Conservation (phyloP, 176 grass and related monocot species). For the Pontederia paniculata region DNA sequence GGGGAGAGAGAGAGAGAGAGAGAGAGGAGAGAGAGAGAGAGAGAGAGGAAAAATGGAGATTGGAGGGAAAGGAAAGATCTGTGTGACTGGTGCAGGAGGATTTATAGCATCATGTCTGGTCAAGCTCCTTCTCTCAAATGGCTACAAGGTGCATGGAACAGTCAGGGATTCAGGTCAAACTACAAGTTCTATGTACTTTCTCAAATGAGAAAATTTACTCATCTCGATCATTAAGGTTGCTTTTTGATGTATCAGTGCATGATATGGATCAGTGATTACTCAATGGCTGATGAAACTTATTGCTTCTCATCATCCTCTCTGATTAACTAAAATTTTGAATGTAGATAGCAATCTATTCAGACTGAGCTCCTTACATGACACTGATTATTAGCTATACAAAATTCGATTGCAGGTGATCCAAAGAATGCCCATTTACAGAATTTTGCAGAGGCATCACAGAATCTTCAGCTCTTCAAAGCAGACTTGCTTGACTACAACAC, state of each 20-base stretch:
- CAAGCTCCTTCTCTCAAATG: constrained; percentile 20
- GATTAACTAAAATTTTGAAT: too few species aligned
- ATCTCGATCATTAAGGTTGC: neutral
- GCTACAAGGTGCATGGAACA: constrained; percentile 45
- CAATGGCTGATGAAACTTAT: neutral
- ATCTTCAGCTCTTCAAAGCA: constrained; percentile 49
- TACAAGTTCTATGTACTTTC: neutral
- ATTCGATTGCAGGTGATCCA: neutral
- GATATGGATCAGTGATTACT: neutral
- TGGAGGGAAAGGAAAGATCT: too few species aligned
- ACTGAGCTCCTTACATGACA: too few species aligned
- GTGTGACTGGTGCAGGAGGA: too few species aligned
- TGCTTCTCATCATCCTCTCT: neutral
- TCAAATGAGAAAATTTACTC: neutral
- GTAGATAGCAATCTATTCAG: too few species aligned
- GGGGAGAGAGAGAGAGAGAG: too few species aligned
- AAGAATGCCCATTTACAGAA: constrained; percentile 36
- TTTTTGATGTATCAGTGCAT: neutral
- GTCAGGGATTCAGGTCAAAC: constrained; percentile 42
- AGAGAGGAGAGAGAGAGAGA: too few species aligned
- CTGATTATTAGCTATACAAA: too few species aligned
- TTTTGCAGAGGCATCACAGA: constrained; percentile 34
- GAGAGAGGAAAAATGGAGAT: too few species aligned
- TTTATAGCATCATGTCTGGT: too few species aligned
- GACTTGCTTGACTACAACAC: constrained; percentile 42